Evolutionary conservation across 306 rosid species (phyloP).

Genomic region (Macrotyloma uniflorum): DNA sequence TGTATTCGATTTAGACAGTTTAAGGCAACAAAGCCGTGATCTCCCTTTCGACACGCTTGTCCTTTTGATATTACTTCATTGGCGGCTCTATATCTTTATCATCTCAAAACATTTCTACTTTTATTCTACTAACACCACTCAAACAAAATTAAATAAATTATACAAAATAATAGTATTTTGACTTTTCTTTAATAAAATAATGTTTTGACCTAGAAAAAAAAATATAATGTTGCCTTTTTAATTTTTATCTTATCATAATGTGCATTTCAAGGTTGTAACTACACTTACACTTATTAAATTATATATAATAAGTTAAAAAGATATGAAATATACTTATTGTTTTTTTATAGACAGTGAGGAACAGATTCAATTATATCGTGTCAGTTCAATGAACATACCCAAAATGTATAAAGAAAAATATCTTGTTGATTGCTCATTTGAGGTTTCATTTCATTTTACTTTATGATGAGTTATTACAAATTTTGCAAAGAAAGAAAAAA

Average conservation of each 20-base stretch:
- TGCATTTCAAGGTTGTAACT: background rate
- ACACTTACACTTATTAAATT: background rate
- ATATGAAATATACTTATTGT: background rate
- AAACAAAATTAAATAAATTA: background rate
- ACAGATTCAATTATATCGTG: background rate
- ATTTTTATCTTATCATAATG: background rate
- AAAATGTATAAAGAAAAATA: background rate
- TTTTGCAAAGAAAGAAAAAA: background rate
- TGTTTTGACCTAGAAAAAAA: background rate
- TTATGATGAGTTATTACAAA: background rate
- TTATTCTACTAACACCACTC: background rate
- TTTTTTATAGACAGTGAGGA: background rate
- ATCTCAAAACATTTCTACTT: background rate
- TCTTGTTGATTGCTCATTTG: background rate
- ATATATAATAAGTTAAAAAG: background rate
- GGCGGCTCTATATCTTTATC: constrained; percentile 15
- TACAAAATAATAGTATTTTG: background rate
- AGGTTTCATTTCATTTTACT: background rate
- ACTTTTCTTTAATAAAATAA: no score
- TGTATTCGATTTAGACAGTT: constrained; percentile 36
- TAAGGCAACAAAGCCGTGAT: background rate
- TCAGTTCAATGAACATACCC: constrained; percentile 29
- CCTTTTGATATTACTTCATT: background rate
- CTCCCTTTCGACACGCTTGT: background rate
- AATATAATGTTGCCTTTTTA: background rate